phyloP scores from a whole-genome alignment of 176 grass and related monocot species.

The Ananas comosus region DNA sequence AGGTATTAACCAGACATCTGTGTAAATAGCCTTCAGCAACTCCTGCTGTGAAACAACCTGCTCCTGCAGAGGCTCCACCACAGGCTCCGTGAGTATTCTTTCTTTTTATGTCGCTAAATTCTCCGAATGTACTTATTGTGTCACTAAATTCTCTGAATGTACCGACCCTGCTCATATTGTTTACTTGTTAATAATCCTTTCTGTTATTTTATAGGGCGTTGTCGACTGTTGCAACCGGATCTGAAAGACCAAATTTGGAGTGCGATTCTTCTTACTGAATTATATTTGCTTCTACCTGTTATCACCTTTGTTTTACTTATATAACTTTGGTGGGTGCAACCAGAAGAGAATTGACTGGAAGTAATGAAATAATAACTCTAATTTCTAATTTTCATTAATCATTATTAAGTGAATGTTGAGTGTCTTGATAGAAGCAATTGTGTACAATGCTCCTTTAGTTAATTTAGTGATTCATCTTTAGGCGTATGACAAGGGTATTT shows the following conservation, averaged over 20 bases:
- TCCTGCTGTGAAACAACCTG: constrained; percentile 31
- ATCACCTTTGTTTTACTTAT: not conserved
- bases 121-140: no score
- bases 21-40: constrained; percentile 42
- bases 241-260: constrained; percentile 38
- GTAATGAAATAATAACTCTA: no score
- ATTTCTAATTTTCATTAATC: no score
- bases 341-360: not conserved
- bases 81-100: constrained; percentile 41
- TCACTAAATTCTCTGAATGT: constrained; percentile 9
- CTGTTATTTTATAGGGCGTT: constrained; percentile 31
- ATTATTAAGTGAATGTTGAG: no score
- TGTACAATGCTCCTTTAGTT: no score
- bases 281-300: constrained; percentile 1
- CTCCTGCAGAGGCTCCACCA: constrained; percentile 41
- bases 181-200: not conserved
- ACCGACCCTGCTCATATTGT: not conserved
- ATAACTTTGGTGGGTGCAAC: not conserved
- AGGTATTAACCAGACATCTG: constrained; percentile 21
- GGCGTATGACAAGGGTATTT: no score
- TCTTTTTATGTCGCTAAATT: not conserved
- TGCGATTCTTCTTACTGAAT: constrained; percentile 23
- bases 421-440: no score
- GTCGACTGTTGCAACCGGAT: constrained; percentile 27
- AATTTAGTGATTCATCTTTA: no score